Base-by-base conservation (phyloP, 768 basidiomycete genomes). In the Pilatotrama ljubarskyi region DNA sequence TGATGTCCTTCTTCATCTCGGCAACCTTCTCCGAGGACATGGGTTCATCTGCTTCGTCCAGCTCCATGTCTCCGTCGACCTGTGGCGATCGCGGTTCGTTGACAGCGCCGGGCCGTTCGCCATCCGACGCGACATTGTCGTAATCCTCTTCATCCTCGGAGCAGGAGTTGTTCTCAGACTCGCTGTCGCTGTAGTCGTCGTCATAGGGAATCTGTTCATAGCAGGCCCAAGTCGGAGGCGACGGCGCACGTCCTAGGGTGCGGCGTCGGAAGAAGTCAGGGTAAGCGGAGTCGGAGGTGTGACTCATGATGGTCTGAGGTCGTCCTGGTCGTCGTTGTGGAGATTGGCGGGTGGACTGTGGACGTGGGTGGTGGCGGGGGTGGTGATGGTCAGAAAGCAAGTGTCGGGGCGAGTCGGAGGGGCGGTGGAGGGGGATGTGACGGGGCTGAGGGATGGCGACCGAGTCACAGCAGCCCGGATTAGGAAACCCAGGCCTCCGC, bases 221-320 rank as follows among this genome's bases (percentile, higher is more conserved):
- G 80, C 90, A 93, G 11, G 90, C 90, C 90, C 90, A 92, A 0
- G 89, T 91, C 24, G 91, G 90, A 1, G 91, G 91, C 3, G 89
- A 91, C 17, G 90, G 85, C 38, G 91, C 90, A 52, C 90, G 83
- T 22, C 91, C 90, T 65, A 91, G 84, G 41, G 83, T 82, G 65
- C 90, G 88, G 51, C 86, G 84, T 54, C 88, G 75, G 56, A 79
- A 87, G 75, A 83, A 85, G 70, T 81, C 68, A 25, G 72, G 64
- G 50, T 68, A 68, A 14, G 70, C 60, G 26, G 42, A 18, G 17
- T 57, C 47, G 53, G 66, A 38, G 48, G 58, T 66, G 61, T 37
- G 64, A 61, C 61, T 68, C 69, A 70, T 71, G 18, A 48, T 58
- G 51, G 64, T 40, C 14, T 32, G 53, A 26, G 37, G 63, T 53